Percentiles rank a stretch among this genome's conserved stretches.
These are phyloP conservation scores for Kockovaella imperatae DNA, from an alignment of 768 basidiomycete genomes.

Conservation along the genomic window DNA sequence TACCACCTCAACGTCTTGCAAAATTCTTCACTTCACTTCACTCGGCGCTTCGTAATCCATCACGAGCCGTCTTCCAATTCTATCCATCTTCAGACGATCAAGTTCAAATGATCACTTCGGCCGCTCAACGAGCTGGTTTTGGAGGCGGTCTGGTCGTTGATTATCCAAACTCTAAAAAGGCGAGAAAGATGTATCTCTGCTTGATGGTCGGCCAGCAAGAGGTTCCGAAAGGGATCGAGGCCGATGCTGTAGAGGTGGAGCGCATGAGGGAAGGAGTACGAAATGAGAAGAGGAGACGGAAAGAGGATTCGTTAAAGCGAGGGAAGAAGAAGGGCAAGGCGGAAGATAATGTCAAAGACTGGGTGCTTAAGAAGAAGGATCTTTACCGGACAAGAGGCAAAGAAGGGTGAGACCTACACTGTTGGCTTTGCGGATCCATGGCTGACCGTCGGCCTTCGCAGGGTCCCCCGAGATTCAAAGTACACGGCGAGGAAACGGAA, in stretches of 20 bases:
- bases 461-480: constrained; percentile 56
- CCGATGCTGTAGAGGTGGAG: constrained; percentile 32
- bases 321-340: constrained; percentile 56
- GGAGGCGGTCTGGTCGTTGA: constrained; percentile 94
- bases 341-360: constrained; percentile 58
- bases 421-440: not conserved
- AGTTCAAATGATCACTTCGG: constrained; percentile 84
- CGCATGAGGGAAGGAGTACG: constrained; percentile 46
- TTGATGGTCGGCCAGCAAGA: constrained; percentile 80
- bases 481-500: constrained; percentile 87
- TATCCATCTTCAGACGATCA: constrained; percentile 97
- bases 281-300: constrained; percentile 67
- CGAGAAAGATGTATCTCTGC: constrained; percentile 87
- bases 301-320: constrained; percentile 58
- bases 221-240: constrained; percentile 66
- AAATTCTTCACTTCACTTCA: constrained; percentile 71
- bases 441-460: constrained; percentile 78
- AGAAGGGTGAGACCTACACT: constrained; percentile 49
- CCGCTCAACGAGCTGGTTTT: constrained; percentile 90
- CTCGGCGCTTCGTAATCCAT: constrained; percentile 51
- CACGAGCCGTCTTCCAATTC: constrained; percentile 89
- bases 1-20: constrained; percentile 52
- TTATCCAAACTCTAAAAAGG: constrained; percentile 94
- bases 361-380: constrained; percentile 96
- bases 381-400: constrained; percentile 44